A percentile compares a stretch with the other conserved stretches of the same genome.
Conservation (phyloP, 129 eudicot genomes). For the Artemisia annua region DNA sequence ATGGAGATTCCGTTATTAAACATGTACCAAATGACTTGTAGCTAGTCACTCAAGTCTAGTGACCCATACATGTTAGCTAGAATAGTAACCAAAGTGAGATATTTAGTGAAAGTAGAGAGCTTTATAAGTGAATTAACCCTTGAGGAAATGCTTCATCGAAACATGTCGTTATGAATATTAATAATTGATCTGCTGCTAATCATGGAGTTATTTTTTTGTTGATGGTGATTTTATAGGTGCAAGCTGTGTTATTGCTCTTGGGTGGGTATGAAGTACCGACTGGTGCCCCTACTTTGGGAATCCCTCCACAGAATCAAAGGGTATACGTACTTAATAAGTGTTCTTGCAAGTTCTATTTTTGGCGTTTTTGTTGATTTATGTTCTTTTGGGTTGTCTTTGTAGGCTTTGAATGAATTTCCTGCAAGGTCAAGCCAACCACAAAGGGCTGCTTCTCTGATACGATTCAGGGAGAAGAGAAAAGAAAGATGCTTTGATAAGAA, state of each 20-base stretch:
- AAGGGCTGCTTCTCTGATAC: constrained; percentile 88
- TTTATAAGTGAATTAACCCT: neutral
- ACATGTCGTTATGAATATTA: neutral
- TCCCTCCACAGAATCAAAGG: constrained; percentile 70
- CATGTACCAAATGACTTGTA: too few species aligned
- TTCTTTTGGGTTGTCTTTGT: constrained; percentile 6
- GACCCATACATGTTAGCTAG: too few species aligned
- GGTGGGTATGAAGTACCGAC: constrained; percentile 94
- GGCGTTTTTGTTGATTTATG: neutral
- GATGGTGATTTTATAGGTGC: constrained; percentile 59
- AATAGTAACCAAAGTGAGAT: neutral
- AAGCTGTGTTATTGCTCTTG: constrained; percentile 87
- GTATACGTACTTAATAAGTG: constrained; percentile 35
- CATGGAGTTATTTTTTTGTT: neutral
- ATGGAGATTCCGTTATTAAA: too few species aligned
- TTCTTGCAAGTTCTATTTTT: constrained; percentile 12
- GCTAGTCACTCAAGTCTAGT: too few species aligned
- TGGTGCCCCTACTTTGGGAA: constrained; percentile 62
- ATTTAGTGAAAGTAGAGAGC: neutral
- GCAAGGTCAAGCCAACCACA: constrained; percentile 82
- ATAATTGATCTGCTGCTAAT: constrained; percentile 14
- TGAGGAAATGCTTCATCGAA: neutral
- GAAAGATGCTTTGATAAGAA: constrained; percentile 94
- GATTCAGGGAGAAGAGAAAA: constrained; percentile 92
- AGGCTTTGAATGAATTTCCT: constrained; percentile 66